Conservation (phyloP, 2,329 filamentous ascomycete species). For the Pleoardoris graminearum region DNA sequence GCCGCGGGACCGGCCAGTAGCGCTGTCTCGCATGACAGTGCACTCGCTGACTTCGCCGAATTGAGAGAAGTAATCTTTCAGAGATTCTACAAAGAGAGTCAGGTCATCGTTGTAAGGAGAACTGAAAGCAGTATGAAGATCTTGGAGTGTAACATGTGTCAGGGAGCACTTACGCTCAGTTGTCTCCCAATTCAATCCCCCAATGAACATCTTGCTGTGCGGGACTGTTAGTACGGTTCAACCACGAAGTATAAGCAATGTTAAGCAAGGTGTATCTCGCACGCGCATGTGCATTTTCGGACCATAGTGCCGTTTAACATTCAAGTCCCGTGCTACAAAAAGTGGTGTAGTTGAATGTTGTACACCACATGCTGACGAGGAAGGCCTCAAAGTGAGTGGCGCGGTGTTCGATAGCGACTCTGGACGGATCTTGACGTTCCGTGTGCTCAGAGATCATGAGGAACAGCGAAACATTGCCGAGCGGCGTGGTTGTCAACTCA, state of each 20-base stretch:
- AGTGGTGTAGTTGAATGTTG: neutral
- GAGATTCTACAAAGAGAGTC: slow-evolving; percentile 68
- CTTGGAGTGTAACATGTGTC: neutral
- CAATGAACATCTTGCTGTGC: slow-evolving; percentile 97
- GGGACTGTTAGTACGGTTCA: slow-evolving; percentile 22
- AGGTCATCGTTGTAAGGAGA: neutral
- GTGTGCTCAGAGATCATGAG: neutral
- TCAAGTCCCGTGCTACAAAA: no score
- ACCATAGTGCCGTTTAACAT: no score
- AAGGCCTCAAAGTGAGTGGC: neutral
- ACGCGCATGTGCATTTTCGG: neutral
- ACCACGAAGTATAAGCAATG: neutral
- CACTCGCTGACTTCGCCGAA: slow-evolving; percentile 97
- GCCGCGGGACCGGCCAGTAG: slow-evolving; percentile 88
- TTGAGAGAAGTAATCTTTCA: slow-evolving; percentile 95
- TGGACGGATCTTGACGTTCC: neutral
- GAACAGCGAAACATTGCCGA: neutral
- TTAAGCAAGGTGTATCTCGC: neutral
- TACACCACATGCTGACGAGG: neutral
- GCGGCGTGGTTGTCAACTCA: neutral
- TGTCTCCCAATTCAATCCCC: slow-evolving; percentile 97
- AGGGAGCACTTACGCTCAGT: slow-evolving; percentile 74
- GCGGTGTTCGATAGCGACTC: neutral
- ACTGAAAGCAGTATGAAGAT: neutral
- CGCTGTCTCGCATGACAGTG: slow-evolving; percentile 98